Conservation (phyloP, 1,139 yeast species). For the Arxiozyma heterogenica region DNA sequence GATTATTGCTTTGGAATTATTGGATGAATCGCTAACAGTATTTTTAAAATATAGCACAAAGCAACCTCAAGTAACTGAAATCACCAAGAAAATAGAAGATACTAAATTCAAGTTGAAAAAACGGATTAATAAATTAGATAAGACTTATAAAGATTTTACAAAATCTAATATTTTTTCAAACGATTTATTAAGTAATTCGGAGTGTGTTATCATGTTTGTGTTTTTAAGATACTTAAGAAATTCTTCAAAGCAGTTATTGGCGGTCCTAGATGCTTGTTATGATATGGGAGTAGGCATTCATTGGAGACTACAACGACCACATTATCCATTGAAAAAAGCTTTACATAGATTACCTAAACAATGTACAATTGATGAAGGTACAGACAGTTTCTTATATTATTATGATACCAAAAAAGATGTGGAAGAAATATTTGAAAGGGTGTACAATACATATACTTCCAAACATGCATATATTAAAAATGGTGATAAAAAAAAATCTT, state of each 20-base stretch:
- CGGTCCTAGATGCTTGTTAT: conserved; percentile 16
- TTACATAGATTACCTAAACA: conserved; percentile 35
- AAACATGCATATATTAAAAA: conserved; percentile 19
- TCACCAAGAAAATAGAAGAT: conserved; percentile 10
- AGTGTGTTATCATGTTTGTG: conserved; percentile 31
- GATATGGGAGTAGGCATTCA: conserved; percentile 17
- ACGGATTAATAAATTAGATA: conserved; percentile 29
- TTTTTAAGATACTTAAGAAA: conserved; percentile 34
- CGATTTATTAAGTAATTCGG: conserved; percentile 30
- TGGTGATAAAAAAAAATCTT: conserved; percentile 9
- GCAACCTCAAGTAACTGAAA: conserved; percentile 3
- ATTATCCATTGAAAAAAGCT: conserved; percentile 36
- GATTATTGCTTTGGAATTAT: conserved; percentile 24
- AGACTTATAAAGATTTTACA: conserved; percentile 30
- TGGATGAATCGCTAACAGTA: conserved; percentile 18
- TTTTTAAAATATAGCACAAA: conserved; percentile 7
- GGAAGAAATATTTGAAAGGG: conserved; percentile 40
- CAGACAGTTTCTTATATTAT: conserved; percentile 36
- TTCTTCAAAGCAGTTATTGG: conserved; percentile 29
- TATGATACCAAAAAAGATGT: conserved; percentile 38
- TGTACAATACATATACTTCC: conserved; percentile 37
- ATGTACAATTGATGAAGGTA: conserved; percentile 41
- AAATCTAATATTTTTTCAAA: conserved; percentile 30
- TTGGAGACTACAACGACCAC: conserved; percentile 33
- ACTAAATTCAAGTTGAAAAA: conserved; percentile 17